Conservation (phyloP, 345 rosid species). For the Anastatica hierochuntica region DNA sequence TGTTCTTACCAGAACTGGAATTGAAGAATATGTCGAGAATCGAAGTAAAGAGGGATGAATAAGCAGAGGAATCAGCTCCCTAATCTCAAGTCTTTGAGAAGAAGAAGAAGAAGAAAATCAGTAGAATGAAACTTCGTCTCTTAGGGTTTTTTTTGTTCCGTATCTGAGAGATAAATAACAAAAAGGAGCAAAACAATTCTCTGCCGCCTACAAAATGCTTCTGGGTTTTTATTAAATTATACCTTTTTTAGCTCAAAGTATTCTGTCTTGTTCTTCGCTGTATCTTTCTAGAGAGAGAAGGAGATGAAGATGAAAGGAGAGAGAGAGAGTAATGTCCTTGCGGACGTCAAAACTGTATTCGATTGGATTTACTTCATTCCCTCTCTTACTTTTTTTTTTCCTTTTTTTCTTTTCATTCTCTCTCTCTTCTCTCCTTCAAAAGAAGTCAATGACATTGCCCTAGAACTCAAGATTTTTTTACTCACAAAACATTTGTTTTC, state of each 20-base stretch:
- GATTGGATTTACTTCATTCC: constrained; percentile 55
- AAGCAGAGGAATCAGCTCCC: too few species aligned
- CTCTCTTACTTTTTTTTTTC: constrained; percentile 29
- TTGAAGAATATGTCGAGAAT: constrained; percentile 12
- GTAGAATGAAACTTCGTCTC: constrained; percentile 11
- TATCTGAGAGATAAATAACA: constrained; percentile 7
- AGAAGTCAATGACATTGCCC: constrained; percentile 41
- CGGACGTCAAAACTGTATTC: constrained; percentile 90
- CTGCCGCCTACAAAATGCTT: constrained; percentile 20
- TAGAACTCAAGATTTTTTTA: too few species aligned
- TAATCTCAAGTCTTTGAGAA: too few species aligned
- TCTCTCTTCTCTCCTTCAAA: constrained; percentile 15
- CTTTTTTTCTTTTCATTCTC: too few species aligned
- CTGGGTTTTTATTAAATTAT: constrained; percentile 1
- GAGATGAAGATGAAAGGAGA: constrained; percentile 20
- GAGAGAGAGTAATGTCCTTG: constrained; percentile 48
- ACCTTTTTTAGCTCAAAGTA: constrained; percentile 20
- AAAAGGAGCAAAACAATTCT: constrained; percentile 1
- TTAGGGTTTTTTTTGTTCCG: too few species aligned
- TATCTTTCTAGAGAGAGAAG: constrained; percentile 24
- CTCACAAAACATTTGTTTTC: too few species aligned
- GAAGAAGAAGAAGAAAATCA: too few species aligned
- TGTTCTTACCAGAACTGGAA: too few species aligned
- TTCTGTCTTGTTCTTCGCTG: constrained; percentile 56
- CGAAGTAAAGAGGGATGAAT: too few species aligned